Base-by-base conservation (phyloP, 1,284 basidiomycete species). In the Rhodotorula sp. region DNA sequence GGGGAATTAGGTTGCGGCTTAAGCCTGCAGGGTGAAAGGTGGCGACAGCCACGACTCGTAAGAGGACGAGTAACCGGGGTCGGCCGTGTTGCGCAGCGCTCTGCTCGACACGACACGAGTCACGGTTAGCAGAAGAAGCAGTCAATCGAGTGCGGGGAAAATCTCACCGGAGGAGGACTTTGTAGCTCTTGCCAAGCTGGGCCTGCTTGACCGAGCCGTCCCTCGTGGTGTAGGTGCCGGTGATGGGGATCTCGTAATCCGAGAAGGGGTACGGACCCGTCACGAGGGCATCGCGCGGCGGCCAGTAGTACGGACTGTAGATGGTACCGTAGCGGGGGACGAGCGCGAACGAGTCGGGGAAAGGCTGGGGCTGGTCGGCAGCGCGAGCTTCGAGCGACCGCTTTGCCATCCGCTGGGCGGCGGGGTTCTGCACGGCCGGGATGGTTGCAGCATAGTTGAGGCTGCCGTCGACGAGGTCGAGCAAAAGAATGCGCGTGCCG, bases 21-120 rank as follows among this genome's bases (percentile, higher is more conserved):
- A 56, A n/a, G 54, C 26, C 26, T 56, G 26, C 14, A 56, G 54
- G 16, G 12, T 6, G 48, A 65, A 65, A 2, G 68, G 47, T 14
- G 69, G 65, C 4, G 62, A 65, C 31, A 76, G 70, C 73, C 73
- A 76, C 26, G 68, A 70, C 46, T 76, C 75, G 67, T 75, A 76
- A 5, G 63, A 65, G 29, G 47, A 62, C 46, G 48, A 62, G 64
- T 23, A 63, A 31, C 4, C 18, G 10, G 70, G 69, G 49, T 76
- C 65, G 29, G 68, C 75, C 14, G 73, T 73, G 57, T 75, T 73
- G 49, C 69, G 71, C 49, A 72, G 72, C 14, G 56, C 68, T n/a
- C 61, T 63, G 56, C 29, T n/a, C 8, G 16, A 16, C 23, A n/a
- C 8, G 16, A 16, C 23, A n/a, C 29, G 51, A 23, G 47, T 2